Evolutionary conservation across 805 yeast species (phyloP).

Genomic region (Deakozyma indianensis): DNA sequence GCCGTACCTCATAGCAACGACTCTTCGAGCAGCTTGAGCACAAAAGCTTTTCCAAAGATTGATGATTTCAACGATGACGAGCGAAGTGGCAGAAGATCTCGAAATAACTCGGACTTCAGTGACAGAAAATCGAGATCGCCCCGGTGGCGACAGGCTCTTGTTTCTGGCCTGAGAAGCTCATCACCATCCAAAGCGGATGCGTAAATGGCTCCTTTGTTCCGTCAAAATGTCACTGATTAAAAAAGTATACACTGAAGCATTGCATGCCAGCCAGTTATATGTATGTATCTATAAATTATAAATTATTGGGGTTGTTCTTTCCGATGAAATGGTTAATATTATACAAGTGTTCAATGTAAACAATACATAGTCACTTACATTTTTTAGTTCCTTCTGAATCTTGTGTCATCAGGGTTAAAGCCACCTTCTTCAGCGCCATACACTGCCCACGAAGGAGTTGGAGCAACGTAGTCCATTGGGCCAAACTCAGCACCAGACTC

Average conservation of each 20-base stretch:
- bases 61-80: background rate
- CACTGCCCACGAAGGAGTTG: constrained; percentile 83
- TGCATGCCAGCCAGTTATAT: no score
- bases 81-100: background rate
- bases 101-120: background rate
- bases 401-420: constrained; percentile 64
- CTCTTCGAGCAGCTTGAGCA: background rate
- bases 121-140: background rate
- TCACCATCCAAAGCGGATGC: background rate
- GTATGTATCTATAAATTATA: background rate
- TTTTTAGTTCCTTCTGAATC: background rate
- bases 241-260: no score
- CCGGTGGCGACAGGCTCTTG: background rate
- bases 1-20: background rate
- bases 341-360: no score
- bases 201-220: no score
- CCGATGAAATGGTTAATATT: no score
- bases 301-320: background rate
- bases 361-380: no score
- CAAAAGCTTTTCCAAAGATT: background rate
- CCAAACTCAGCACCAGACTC: constrained; percentile 51
- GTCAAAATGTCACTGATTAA: no score
- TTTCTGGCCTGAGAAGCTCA: background rate
- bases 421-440: constrained; percentile 82
- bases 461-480: constrained; percentile 65